phyloP scores from a whole-genome alignment of 2,329 filamentous ascomycete species.

The Trichoderma pleuroti region DNA sequence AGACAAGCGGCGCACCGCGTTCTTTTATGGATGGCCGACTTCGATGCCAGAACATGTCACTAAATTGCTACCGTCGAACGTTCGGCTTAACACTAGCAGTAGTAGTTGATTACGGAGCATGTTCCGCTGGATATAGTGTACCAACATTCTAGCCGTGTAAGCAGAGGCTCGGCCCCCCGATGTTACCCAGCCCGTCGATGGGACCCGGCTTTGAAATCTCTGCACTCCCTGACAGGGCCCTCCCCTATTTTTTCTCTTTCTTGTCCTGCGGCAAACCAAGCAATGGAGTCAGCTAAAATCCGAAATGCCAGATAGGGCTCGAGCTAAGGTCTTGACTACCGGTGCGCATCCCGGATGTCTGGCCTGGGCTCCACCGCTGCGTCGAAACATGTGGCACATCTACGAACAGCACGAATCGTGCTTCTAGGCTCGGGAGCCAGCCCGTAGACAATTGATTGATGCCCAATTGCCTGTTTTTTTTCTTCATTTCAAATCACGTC shows the following conservation, averaged over 20 bases:
- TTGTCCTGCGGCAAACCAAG: not conserved
- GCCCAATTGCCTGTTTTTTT: not conserved
- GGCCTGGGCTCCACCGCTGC: not conserved
- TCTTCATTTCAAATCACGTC: not conserved
- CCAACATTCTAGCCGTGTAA: not conserved
- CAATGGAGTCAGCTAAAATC: constrained; percentile 1
- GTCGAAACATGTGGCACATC: not conserved
- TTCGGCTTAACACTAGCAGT: not conserved
- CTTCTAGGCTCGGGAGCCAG: constrained; percentile 1
- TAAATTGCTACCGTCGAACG: not conserved
- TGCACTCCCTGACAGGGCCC: not conserved
- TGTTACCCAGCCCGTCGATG: not conserved
- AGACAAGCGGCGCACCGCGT: not conserved
- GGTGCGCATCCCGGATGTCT: not conserved
- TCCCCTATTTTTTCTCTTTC: not conserved
- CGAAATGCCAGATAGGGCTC: not conserved
- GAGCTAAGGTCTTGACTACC: not conserved
- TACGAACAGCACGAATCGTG: not conserved
- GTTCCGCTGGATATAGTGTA: not conserved
- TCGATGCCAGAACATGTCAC: not conserved
- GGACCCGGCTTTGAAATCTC: constrained; percentile 4
- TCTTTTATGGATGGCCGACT: not conserved
- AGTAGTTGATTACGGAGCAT: not conserved
- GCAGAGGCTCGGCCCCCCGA: not conserved
- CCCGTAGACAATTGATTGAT: not conserved